Base-by-base conservation (phyloP, 305 asterid species). In the Fraxinus sp. region DNA sequence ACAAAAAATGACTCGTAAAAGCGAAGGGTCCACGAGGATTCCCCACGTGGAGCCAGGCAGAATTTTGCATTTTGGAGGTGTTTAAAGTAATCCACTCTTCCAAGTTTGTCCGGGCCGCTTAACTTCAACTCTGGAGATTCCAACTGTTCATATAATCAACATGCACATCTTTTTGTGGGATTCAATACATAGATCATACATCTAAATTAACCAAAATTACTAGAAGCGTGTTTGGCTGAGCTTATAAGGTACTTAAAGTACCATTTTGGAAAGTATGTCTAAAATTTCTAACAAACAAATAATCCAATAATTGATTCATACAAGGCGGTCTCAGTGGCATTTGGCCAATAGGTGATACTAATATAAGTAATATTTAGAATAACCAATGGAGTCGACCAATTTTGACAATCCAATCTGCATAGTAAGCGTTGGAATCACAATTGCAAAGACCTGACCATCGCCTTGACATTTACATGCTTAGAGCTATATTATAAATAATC, bases 11-110 rank as follows among this genome's bases (percentile, higher is more conserved):
- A 91, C 90, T 96, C 99, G 18, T 94, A 96, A 81, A 96, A 94
- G 78, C 99, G 98, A 82, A 94, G 99, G 13, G 98, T 96, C 99
- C 99, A 96, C 28, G 99, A 96, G 39, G 99, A 96, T 84, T 96
- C 98, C 73, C 99, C 99, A 30, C 98, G 98, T 76, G 99, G 99
- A 81, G 98, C 97, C 80, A 96, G 89, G 80, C 99, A 96, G 88
- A 94, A 96, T 87, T 93, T 96, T 77, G 98, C 97, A 87, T 93
- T 90, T 85, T 97, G 92, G 5, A 96, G 97, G 89, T 96, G 99
- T 84, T 88, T 89, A 86, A 96, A 96, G 86, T 96, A 96, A 11
- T 93, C 97, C 68, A 76, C 80, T 89, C 87, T 92, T 83, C 95
- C 98, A 77, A 96, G 95, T 84, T 96, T 96, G 70, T 92, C 91